Conservation (phyloP, 768 basidiomycete genomes). For the Russula earlei region DNA sequence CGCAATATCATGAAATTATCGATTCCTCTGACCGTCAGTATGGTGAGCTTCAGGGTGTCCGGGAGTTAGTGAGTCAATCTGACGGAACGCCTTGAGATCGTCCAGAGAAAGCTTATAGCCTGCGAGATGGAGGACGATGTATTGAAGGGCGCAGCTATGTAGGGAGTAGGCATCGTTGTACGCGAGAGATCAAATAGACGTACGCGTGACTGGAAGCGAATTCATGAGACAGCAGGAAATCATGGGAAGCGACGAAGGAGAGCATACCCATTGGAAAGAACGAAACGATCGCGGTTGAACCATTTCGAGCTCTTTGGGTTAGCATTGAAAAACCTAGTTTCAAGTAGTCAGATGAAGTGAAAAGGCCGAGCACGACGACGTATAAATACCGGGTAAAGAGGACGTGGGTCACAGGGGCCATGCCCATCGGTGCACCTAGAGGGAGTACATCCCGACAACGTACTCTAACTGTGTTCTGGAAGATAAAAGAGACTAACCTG, state of each 20-base stretch:
- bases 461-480: background rate
- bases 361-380: background rate
- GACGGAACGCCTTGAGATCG: conserved; percentile 90
- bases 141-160: conserved; percentile 82
- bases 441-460: background rate
- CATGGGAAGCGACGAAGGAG: background rate
- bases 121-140: conserved; percentile 81
- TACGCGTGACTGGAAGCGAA: conserved; percentile 55
- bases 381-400: conserved; percentile 69
- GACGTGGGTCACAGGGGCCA: conserved; percentile 78
- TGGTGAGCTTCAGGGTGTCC: conserved; percentile 82
- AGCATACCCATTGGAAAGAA: conserved; percentile 86
- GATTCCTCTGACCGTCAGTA: conserved; percentile 42
- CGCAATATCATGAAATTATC: background rate
- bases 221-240: conserved; percentile 9
- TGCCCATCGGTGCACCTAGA: conserved; percentile 85
- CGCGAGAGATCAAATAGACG: conserved; percentile 26
- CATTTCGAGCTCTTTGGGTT: conserved; percentile 87
- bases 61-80: conserved; percentile 81
- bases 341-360: background rate
- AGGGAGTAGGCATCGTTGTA: background rate
- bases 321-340: conserved; percentile 66
- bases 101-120: conserved; percentile 90
- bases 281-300: conserved; percentile 96
- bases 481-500: conserved; percentile 39